Evolutionary conservation across 2,329 filamentous ascomycete genomes (phyloP), one percentile per base, ranked within the genome.

Genomic region (Chaetomium sp.): DNA sequence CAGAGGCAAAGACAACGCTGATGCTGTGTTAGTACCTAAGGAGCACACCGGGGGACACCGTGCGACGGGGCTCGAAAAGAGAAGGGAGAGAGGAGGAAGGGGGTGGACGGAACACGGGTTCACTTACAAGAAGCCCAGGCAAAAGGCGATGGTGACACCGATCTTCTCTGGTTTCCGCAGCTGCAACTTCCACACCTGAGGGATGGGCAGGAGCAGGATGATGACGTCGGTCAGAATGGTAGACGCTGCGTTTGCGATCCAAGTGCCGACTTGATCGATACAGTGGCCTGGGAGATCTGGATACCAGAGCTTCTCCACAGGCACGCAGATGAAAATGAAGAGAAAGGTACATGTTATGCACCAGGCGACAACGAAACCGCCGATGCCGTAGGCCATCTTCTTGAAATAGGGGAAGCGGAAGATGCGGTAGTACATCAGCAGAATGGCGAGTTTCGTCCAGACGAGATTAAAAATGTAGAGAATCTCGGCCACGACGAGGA

Each of bases 1-100:
- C 77, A 1, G 80, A 82, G 19, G 81, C 78, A 65, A 81, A 82
- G 29, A 82, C 73, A 58, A 83, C 81, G 63, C 78, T 80, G 45
- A 42, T n/a, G 27, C 29, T n/a, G 16, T 13, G 53, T 62, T 53
- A 57, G 66, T 27, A n/a, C n/a, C n/a, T n/a, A 6, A 31, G 7
- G 9, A n/a, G 2, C 42, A 49, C 19, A 65, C 50, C 6, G 12
- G 35, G 13, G n/a, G 5, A 42, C 6, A 2, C 16, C 1, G 4
- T 7, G 16, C 4, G 38, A 16, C 7, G 38, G 5, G 3, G 7
- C 38, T 42, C 16, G 5, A 4, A 10, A 12, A 35, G 33, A 35
- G 33, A 61, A 45, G 4, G 10, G 57, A 42, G 25, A 31, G 38
- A 25, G n/a, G 3, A 25, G 19, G 10, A 19, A n/a, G n/a, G n/a